phyloP scores from a whole-genome alignment of 2,329 filamentous ascomycete species.

The Ophiosphaerella narmari region DNA sequence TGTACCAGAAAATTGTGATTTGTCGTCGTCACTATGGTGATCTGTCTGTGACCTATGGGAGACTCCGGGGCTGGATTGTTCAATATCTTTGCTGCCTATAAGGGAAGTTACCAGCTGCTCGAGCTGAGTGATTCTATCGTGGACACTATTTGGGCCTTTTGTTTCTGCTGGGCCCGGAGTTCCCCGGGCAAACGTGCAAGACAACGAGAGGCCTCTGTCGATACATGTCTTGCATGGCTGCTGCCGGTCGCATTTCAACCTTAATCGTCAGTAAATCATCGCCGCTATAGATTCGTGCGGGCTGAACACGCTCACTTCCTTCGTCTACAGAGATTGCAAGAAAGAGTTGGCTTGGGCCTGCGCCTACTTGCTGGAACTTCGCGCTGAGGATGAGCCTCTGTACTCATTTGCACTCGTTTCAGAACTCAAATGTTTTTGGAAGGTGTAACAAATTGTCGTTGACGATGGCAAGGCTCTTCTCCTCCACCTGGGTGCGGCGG shows the following conservation, averaged over 20 bases:
- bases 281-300: neutral
- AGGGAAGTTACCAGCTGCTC: conserved; percentile 43
- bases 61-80: conserved; percentile 1
- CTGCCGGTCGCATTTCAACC: conserved; percentile 44
- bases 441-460: too few relatives aligned
- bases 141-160: conserved; percentile 35
- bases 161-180: conserved; percentile 22
- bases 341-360: conserved; percentile 38
- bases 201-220: conserved; percentile 42
- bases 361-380: conserved; percentile 34
- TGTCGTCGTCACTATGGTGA: conserved; percentile 12
- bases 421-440: neutral
- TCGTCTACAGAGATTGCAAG: conserved; percentile 34
- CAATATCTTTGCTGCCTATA: conserved; percentile 32
- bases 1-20: conserved; percentile 25
- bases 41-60: conserved; percentile 7
- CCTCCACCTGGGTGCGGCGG: too few relatives aligned
- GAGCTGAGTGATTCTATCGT: conserved; percentile 44
- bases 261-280: conserved; percentile 6
- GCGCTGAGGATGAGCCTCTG: conserved; percentile 21
- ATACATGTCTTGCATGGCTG: conserved; percentile 44
- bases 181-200: conserved; percentile 37
- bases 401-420: conserved; percentile 17
- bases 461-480: too few relatives aligned
- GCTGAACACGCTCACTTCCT: conserved; percentile 25